phyloP scores from a whole-genome alignment of 441 rosid genomes.

The Populus hybrid region DNA sequence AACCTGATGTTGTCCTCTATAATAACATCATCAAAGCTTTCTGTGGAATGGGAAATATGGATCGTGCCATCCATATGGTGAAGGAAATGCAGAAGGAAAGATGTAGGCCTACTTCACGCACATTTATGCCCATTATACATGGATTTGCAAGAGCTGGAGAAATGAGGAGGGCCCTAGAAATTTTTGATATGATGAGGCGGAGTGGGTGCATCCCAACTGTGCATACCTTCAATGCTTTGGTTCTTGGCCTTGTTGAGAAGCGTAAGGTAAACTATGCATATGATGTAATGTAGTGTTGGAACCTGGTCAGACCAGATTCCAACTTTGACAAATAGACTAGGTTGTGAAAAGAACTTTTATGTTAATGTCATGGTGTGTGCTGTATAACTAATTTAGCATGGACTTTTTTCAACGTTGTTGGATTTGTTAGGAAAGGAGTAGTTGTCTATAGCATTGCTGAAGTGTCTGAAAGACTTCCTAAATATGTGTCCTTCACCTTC shows the following conservation, averaged over 20 bases:
- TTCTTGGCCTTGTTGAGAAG: slow-evolving; percentile 91
- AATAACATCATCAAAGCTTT: slow-evolving; percentile 83
- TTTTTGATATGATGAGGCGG: slow-evolving; percentile 87
- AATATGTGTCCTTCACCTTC: not conserved
- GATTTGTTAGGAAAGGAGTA: not conserved
- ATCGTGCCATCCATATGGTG: slow-evolving; percentile 73
- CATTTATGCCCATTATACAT: slow-evolving; percentile 90
- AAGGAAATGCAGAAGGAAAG: slow-evolving; percentile 89
- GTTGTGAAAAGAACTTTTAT: not conserved
- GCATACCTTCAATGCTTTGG: slow-evolving; percentile 86
- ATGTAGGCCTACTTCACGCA: slow-evolving; percentile 72
- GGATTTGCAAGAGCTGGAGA: slow-evolving; percentile 82
- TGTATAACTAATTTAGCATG: not conserved
- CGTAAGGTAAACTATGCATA: slow-evolving; percentile 53
- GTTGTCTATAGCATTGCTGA: not conserved
- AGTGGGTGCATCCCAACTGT: slow-evolving; percentile 93
- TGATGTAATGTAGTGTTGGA: not conserved
- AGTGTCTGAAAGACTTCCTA: not conserved
- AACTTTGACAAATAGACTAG: not conserved
- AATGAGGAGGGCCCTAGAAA: slow-evolving; percentile 68
- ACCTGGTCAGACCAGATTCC: not conserved
- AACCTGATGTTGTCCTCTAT: slow-evolving; percentile 86
- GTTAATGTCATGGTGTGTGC: not conserved
- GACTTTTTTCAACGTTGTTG: not conserved
- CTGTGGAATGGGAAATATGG: slow-evolving; percentile 99